These are phyloP conservation scores for Xylariaceae sp. DNA, from an alignment of 2,329 filamentous ascomycete genomes.

Conservation along the genomic window DNA sequence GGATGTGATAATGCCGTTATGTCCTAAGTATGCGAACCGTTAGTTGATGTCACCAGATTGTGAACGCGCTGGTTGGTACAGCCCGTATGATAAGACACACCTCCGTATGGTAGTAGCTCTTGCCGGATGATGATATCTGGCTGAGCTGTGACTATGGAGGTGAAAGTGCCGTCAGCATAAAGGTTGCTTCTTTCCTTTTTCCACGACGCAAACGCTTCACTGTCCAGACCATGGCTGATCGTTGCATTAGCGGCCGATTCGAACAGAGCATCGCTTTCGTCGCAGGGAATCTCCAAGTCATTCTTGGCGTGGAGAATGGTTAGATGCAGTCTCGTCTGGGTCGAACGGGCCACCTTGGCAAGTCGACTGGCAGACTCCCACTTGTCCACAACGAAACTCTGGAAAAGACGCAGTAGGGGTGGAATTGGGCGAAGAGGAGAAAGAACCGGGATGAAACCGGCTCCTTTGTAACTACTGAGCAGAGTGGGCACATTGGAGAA, in stretches of 20 bases:
- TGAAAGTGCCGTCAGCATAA: conserved; percentile 44
- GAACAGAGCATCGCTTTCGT: conserved; percentile 61
- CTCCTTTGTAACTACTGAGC: conserved; percentile 70
- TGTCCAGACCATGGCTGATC: conserved; percentile 32
- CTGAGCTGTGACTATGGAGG: conserved; percentile 40
- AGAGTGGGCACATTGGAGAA: conserved; percentile 72
- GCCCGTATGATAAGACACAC: conserved; percentile 34
- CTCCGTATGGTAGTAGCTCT: conserved; percentile 50
- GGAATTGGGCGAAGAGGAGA: conserved; percentile 66
- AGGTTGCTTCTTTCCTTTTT: conserved; percentile 42
- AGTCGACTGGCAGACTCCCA: conserved; percentile 72
- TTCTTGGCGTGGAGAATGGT: conserved; percentile 74
- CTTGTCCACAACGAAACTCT: conserved; percentile 63
- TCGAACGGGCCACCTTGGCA: conserved; percentile 47
- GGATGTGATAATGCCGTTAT: conserved; percentile 64
- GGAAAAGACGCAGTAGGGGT: conserved; percentile 54
- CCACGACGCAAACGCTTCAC: conserved; percentile 37
- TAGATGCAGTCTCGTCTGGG: conserved; percentile 53
- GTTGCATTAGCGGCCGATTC: conserved; percentile 51
- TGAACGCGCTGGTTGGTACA: neutral
- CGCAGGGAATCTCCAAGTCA: conserved; percentile 76
- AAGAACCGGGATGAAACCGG: conserved; percentile 73
- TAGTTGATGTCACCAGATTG: neutral
- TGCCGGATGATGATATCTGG: conserved; percentile 47
- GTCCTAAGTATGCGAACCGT: conserved; percentile 41